Percentiles rank a stretch among this genome's conserved stretches.
Conservation (phyloP, 2,329 filamentous ascomycete species). For the Verticillium albo-atrum region DNA sequence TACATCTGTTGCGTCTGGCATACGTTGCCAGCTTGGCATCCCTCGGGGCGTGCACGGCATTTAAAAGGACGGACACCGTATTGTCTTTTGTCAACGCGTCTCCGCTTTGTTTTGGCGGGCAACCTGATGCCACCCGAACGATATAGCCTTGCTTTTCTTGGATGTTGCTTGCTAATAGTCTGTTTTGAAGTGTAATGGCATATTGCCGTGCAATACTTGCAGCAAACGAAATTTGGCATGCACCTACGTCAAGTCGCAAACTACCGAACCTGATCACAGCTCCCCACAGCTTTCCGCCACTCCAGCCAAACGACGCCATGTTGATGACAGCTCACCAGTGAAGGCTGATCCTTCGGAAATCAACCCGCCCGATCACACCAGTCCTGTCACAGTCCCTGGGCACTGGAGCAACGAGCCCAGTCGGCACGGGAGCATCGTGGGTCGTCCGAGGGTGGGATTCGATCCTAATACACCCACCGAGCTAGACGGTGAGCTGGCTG, state of each 20-base stretch:
- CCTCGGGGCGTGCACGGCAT: not conserved
- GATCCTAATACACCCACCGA: slow-evolving; percentile 8
- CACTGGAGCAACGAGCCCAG: not conserved
- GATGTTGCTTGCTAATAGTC: not conserved
- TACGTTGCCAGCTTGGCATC: not conserved
- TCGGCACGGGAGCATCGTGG: slow-evolving; percentile 1
- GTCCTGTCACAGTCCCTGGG: not conserved
- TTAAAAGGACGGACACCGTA: not conserved
- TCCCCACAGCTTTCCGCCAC: slow-evolving; percentile 7
- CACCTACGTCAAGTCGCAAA: slow-evolving; percentile 10
- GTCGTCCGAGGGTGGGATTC: slow-evolving; percentile 4
- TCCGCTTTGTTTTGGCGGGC: too few species aligned
- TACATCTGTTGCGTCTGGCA: not conserved
- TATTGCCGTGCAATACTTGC: slow-evolving; percentile 17
- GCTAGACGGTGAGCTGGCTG: slow-evolving; percentile 2
- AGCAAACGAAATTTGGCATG: slow-evolving; percentile 15
- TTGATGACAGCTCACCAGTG: slow-evolving; percentile 6
- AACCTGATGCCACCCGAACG: too few species aligned
- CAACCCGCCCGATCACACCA: not conserved
- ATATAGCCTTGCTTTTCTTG: not conserved
- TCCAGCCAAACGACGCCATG: slow-evolving; percentile 11
- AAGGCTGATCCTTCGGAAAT: not conserved
- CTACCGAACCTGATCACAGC: slow-evolving; percentile 5
- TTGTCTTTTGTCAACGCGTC: not conserved
- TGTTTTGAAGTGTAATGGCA: slow-evolving; percentile 16